phyloP scores from a whole-genome alignment of 768 basidiomycete genomes.

The Tylopilus vinaceipallidus region DNA sequence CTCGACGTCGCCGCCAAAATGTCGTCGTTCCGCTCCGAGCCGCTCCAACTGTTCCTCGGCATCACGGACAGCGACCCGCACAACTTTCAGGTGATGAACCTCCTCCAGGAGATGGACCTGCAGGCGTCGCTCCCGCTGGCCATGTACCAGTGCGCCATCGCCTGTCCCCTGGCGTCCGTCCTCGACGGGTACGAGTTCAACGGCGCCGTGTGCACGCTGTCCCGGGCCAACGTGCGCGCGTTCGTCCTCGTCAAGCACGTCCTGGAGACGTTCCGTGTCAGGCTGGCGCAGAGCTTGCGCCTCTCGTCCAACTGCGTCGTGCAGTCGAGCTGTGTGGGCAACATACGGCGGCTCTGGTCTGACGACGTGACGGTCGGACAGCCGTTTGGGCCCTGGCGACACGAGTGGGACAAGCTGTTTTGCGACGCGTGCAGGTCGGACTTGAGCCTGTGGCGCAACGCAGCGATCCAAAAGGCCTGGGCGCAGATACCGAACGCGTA shows the following conservation, averaged over 20 bases:
- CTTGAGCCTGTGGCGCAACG: not conserved
- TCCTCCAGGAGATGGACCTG: constrained; percentile 8
- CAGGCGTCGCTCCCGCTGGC: constrained; percentile 5
- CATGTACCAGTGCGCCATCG: constrained; percentile 9
- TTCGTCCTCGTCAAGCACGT: constrained; percentile 9
- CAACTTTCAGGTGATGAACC: constrained; percentile 21
- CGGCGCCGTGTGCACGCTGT: not conserved
- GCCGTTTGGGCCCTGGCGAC: constrained; percentile 12
- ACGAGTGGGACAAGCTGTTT: constrained; percentile 15
- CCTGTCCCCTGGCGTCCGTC: constrained; percentile 7
- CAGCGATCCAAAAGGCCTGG: constrained; percentile 11
- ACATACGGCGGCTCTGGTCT: constrained; percentile 7
- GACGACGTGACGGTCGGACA: not conserved
- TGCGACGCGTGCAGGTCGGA: constrained; percentile 8
- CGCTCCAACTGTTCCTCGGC: not conserved
- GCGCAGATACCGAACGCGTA: constrained; percentile 5
- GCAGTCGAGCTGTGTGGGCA: not conserved
- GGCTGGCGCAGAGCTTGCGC: not conserved
- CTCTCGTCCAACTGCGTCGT: constrained; percentile 4
- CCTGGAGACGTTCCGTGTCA: not conserved
- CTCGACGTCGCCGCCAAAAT: not conserved
- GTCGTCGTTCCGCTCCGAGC: not conserved
- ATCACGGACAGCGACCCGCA: constrained; percentile 9
- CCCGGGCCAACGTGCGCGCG: constrained; percentile 5
- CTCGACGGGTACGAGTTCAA: constrained; percentile 12